A percentile compares a stretch with the other conserved stretches of the same genome.
Evolutionary conservation across 75 land plant species (phyloP).

Genomic region (Pinus taeda): DNA sequence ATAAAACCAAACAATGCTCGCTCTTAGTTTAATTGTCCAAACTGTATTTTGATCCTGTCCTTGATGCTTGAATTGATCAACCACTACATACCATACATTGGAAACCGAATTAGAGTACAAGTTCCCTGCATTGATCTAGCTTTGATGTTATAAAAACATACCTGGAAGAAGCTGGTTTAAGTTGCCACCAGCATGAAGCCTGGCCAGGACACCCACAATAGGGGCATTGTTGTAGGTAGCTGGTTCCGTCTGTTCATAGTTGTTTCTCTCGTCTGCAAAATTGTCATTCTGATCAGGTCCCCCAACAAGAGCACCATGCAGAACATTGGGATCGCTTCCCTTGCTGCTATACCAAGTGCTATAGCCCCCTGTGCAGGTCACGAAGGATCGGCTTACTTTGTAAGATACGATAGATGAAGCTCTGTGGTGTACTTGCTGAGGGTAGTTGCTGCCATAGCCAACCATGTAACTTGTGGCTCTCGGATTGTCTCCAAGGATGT

Average conservation of each 20-base stretch:
- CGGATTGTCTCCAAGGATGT: conserved; percentile 93
- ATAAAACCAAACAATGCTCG: not conserved
- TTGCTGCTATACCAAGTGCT: conserved; percentile 60
- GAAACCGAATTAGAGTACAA: not conserved
- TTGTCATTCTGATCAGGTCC: conserved; percentile 55
- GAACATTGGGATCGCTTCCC: conserved; percentile 30
- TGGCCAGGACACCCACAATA: conserved; percentile 35
- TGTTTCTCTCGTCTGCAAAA: conserved; percentile 30
- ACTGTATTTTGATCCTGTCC: not conserved
- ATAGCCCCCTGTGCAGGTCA: conserved; percentile 82
- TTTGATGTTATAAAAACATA: not conserved
- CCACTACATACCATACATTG: too few relatives aligned
- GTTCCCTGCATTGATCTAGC: not conserved
- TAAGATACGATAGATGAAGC: conserved; percentile 83
- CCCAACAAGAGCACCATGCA: conserved; percentile 40
- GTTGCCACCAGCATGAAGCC: conserved; percentile 19
- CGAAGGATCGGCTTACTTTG: conserved; percentile 54
- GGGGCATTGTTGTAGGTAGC: conserved; percentile 38
- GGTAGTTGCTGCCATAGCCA: conserved; percentile 76
- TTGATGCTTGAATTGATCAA: not conserved
- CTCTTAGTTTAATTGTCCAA: not conserved
- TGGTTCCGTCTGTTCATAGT: conserved; percentile 52
- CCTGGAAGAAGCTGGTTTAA: conserved; percentile 50
- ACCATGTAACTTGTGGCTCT: conserved; percentile 96
- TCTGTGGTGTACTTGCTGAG: conserved; percentile 84